These are phyloP conservation scores for Xylaria castorea DNA, from an alignment of 495 filamentous ascomycete genomes.

Conservation along the genomic window DNA sequence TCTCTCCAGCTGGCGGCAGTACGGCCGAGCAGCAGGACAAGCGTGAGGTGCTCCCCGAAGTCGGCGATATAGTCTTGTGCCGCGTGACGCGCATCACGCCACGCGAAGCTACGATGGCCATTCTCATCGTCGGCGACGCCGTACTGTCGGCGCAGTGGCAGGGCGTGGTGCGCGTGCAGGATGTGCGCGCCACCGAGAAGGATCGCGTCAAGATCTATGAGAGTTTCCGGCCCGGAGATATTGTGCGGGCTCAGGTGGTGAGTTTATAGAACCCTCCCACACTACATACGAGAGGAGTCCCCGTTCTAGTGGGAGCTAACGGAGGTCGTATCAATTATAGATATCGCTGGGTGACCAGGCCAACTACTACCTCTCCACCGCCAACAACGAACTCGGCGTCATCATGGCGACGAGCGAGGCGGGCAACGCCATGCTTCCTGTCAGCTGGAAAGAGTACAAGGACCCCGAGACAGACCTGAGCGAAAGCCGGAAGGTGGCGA, in stretches of 20 bases:
- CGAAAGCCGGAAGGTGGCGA: slow-evolving; percentile 91
- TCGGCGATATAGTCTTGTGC: slow-evolving; percentile 80
- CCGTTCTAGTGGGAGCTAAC: not conserved
- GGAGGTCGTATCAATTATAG: slow-evolving; percentile 38
- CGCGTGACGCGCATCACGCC: slow-evolving; percentile 83
- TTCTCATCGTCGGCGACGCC: slow-evolving; percentile 76
- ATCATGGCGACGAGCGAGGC: slow-evolving; percentile 91
- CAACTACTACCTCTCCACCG: slow-evolving; percentile 91
- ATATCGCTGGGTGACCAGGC: slow-evolving; percentile 91
- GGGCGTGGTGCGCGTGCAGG: slow-evolving; percentile 75
- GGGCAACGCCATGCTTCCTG: slow-evolving; percentile 87
- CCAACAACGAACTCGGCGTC: slow-evolving; percentile 88
- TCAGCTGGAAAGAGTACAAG: slow-evolving; percentile 93
- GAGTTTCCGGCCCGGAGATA: slow-evolving; percentile 91
- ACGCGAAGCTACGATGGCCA: slow-evolving; percentile 80
- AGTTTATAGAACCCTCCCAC: slow-evolving; percentile 41
- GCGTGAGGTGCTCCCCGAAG: slow-evolving; percentile 79
- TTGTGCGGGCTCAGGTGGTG: slow-evolving; percentile 86
- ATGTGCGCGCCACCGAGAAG: slow-evolving; percentile 94
- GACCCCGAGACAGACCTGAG: slow-evolving; percentile 79
- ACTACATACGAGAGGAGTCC: not conserved
- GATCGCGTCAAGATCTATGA: slow-evolving; percentile 90
- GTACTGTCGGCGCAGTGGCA: slow-evolving; percentile 66
- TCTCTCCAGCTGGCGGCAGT: slow-evolving; percentile 41
- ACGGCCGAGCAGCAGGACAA: slow-evolving; percentile 63